Evolutionary conservation across 129 eudicot species (phyloP), one percentile per base, ranked within the genome.

Genomic region (Helichrysum umbraculigerum): DNA sequence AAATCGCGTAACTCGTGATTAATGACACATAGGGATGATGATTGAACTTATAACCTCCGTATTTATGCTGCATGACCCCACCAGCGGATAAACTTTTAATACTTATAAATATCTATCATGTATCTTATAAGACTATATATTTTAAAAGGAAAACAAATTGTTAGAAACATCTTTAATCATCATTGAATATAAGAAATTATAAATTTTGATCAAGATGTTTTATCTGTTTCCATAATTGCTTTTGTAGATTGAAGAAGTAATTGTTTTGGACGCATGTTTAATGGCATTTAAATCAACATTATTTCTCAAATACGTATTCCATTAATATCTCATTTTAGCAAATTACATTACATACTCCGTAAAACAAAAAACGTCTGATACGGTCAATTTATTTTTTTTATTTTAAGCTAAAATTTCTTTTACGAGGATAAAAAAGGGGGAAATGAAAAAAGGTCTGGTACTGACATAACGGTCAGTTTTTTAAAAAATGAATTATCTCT

Each of bases 381-480:
- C 52, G 4, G 5, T 44, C 4, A 42, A 2, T 42, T 2, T 44
- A 50, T 10, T 50, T 0, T 52, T 16, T 54, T 51, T 51, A 7
- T 7, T 37, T 37, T 9, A 47, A 12, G 17, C 6, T 47, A 47
- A 47, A 25, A 12, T 47, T n/a, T 47, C 5, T 58, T 20, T 58
- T 61, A 75, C 80, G 17, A 12, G 62, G 56, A 58, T 32, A 47
- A 52, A 47, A 56, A 72, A 35, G 12, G 7, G 42, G 1, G 29
- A 71, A 21, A 37, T 0, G n/a, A 52, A 70, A 79, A 39, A 17
- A 7, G 22, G 15, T 25, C 42, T 17, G 20, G 8, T 8, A 10
- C 42, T 64, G 66, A 64, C 83, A 72, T 25, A 66, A 79, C 79
- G 74, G 83, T 65, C 56, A 67, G 74, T 56, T 79, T 79, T 79